phyloP scores from a whole-genome alignment of 352 stramenopile species.

The Globisporangium paroecandrum region DNA sequence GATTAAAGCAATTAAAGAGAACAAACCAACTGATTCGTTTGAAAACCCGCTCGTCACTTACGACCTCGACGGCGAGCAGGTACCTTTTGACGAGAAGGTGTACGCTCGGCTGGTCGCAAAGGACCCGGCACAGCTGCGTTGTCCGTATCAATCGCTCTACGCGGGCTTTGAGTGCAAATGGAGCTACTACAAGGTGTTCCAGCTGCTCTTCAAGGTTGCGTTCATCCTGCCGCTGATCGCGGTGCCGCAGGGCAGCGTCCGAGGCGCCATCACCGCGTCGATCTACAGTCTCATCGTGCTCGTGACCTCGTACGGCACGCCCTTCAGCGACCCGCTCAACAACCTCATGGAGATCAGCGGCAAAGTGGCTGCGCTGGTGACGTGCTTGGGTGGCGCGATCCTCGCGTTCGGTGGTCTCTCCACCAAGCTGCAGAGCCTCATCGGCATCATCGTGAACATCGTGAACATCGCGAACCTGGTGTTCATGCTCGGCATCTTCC shows the following conservation, averaged over 20 bases:
- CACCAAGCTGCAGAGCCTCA: conserved; percentile 19
- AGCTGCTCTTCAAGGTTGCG: conserved; percentile 44
- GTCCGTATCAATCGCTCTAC: conserved; percentile 51
- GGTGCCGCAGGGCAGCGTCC: conserved; percentile 14
- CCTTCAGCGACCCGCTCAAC: conserved; percentile 47
- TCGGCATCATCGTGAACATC: conserved; percentile 37
- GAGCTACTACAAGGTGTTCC: conserved; percentile 50
- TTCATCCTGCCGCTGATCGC: conserved; percentile 34
- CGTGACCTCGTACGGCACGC: conserved; percentile 31
- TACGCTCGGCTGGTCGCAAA: conserved; percentile 35
- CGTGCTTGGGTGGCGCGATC: conserved; percentile 29
- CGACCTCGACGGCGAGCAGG: conserved; percentile 38
- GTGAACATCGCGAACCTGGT: conserved; percentile 41
- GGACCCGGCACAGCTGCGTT: conserved; percentile 42
- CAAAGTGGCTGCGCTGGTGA: conserved; percentile 34
- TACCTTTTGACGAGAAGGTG: conserved; percentile 42
- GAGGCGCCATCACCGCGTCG: conserved; percentile 20
- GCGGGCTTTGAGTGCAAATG: conserved; percentile 42
- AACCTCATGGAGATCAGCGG: conserved; percentile 48
- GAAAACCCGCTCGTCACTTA: conserved; percentile 39
- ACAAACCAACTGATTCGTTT: conserved; percentile 34
- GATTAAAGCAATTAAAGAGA: conserved; percentile 26
- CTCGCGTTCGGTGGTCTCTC: conserved; percentile 17
- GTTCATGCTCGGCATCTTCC: conserved; percentile 32
- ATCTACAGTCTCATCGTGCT: conserved; percentile 31